Evolutionary conservation across 2,329 filamentous ascomycete genomes (phyloP).

Genomic region (Basipetospora chlamydospora): DNA sequence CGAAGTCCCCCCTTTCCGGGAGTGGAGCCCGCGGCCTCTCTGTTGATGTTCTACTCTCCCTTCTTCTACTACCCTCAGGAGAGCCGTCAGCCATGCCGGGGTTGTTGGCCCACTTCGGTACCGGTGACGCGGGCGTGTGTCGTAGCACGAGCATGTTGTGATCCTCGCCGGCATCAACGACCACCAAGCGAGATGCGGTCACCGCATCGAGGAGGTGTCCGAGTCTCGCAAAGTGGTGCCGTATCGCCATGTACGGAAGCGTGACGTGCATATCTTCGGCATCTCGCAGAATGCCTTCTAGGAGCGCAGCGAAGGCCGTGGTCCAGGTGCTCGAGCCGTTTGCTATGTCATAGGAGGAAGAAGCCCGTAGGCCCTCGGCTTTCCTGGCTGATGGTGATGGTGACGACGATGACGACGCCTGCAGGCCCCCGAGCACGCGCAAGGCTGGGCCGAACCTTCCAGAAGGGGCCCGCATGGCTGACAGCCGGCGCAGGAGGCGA

Average conservation of each 20-base stretch:
- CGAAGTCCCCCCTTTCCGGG: no score
- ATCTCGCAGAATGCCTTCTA: constrained; percentile 43
- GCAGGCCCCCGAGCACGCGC: constrained; percentile 16
- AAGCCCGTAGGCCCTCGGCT: no score
- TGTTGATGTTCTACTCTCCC: neutral
- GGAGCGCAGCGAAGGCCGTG: constrained; percentile 38
- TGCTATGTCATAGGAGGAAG: no score
- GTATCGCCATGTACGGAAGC: constrained; percentile 40
- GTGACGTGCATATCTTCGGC: constrained; percentile 45
- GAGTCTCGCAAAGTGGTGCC: constrained; percentile 35
- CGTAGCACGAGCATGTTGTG: constrained; percentile 30
- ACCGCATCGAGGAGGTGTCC: constrained; percentile 36
- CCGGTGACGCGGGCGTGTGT: neutral
- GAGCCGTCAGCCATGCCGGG: no score
- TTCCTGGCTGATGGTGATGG: no score
- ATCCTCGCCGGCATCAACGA: constrained; percentile 37
- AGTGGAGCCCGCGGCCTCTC: neutral
- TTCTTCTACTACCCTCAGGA: neutral
- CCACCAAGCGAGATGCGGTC: constrained; percentile 33
- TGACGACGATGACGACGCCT: neutral
- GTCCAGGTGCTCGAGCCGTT: constrained; percentile 31
- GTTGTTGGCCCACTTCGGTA: no score
- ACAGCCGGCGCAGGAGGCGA: constrained; percentile 28
- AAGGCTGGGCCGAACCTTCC: constrained; percentile 31
- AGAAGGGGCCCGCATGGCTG: constrained; percentile 27